Base-by-base conservation (phyloP, 2,329 filamentous ascomycete species). In the Cladophialophora bantiana region DNA sequence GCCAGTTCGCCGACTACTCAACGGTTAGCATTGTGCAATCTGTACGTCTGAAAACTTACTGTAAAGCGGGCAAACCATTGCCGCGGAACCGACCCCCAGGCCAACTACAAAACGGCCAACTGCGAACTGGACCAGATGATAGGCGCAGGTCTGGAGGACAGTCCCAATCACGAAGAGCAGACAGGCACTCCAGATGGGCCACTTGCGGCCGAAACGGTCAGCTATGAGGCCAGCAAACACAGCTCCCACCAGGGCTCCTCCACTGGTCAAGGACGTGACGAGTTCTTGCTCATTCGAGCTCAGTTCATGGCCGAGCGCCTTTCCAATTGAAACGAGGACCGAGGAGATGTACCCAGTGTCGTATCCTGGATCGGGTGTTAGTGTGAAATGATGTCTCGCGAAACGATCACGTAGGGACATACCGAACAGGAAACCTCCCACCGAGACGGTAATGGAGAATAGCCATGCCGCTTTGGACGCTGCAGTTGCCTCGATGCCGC, bases 341-440 rank as follows among this genome's bases (percentile, higher is more conserved):
- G 85, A 86, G 35, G 85, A 87, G 65, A 88, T 88, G n/a, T 88
- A 85, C 52, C 86, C 86, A 48, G 86, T 89, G 72, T 88, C 86
- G 73, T 87, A 88, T 62, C 86, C 56, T 59, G n/a, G 31, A 42
- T 26, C 38, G 45, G 35, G 5, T 31, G 20, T 45, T 6, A 42
- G 40, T 42, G 12, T n/a, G 15, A n/a, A 42, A n/a, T 18, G 40
- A n/a, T 42, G 10, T 59, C 7, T 36, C 54, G 9, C 54, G 35
- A 56, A 9, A 32, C 12, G 15, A 20, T 26, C 20, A 34, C 13
- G 13, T 59, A 6, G 38, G 4, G 1, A 45, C 56, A 31, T 59
- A 59, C 56, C 86, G 76, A 88, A 88, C 13, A 88, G 75, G n/a
- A 88, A 75, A 3, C 86, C 86, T 60, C 82, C 84, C 15, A 88